Evolutionary conservation across 139 green algal species (phyloP).

Genomic region (Chlorella sp.): DNA sequence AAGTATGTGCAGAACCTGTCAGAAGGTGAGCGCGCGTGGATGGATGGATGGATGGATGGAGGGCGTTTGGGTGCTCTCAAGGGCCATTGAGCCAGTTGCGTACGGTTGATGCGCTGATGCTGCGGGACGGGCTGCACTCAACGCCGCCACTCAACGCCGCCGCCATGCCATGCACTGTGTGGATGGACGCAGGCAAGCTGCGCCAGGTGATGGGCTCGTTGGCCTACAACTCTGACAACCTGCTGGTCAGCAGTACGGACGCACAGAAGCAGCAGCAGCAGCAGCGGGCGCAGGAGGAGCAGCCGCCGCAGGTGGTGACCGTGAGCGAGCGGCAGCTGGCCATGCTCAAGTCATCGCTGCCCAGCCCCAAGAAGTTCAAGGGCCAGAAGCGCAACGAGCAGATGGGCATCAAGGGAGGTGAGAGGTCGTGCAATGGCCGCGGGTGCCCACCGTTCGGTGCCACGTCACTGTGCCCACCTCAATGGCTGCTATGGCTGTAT

Average conservation of each 20-base stretch:
- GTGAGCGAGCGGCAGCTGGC: slow-evolving; percentile 27
- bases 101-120: too few species aligned
- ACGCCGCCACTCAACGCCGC: background rate
- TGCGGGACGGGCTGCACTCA: too few species aligned
- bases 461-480: too few species aligned
- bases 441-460: too few species aligned
- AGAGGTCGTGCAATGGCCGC: too few species aligned
- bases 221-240: slow-evolving; percentile 5
- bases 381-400: slow-evolving; percentile 21
- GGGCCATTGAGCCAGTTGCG: too few species aligned
- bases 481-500: too few species aligned
- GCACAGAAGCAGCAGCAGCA: background rate
- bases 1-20: too few species aligned
- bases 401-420: slow-evolving; percentile 27
- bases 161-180: background rate
- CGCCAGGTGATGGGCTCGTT: background rate
- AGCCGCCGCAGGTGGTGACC: slow-evolving; percentile 12
- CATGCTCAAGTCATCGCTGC: slow-evolving; percentile 28
- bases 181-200: background rate
- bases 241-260: background rate
- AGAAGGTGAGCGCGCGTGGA: too few species aligned
- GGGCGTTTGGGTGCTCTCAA: too few species aligned
- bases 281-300: background rate
- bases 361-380: slow-evolving; percentile 35
- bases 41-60: background rate